phyloP scores from a whole-genome alignment of 345 rosid species.

The Ceriops zippeliana region DNA sequence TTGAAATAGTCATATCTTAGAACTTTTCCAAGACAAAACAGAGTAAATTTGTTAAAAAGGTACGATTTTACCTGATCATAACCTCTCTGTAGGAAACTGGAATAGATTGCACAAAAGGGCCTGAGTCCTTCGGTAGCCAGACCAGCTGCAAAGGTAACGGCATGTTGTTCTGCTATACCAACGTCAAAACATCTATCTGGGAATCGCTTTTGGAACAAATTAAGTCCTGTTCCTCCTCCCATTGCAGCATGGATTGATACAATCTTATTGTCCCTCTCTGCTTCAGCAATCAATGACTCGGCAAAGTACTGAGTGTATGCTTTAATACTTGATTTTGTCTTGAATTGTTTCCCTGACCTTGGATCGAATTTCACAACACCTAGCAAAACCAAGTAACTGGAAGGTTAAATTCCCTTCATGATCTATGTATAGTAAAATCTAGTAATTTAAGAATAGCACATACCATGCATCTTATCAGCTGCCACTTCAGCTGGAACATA shows the following conservation, averaged over 20 bases:
- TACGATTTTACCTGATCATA: slow-evolving; percentile 40
- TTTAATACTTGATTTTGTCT: slow-evolving; percentile 26
- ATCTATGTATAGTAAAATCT: not conserved
- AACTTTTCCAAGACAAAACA: not conserved
- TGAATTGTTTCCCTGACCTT: slow-evolving; percentile 38
- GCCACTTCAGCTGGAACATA: slow-evolving; percentile 47
- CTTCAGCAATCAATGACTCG: slow-evolving; percentile 47
- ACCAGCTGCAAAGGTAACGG: slow-evolving; percentile 56
- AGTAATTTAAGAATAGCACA: not conserved
- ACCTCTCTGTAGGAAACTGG: slow-evolving; percentile 49
- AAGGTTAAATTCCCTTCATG: not conserved
- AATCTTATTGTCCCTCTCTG: slow-evolving; percentile 37
- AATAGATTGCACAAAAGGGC: slow-evolving; percentile 58
- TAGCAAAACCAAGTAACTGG: not conserved
- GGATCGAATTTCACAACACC: slow-evolving; percentile 57
- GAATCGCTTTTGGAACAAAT: slow-evolving; percentile 40
- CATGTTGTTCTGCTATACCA: slow-evolving; percentile 55
- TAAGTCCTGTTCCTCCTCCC: slow-evolving; percentile 61
- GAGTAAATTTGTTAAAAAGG: not conserved
- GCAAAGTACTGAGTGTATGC: slow-evolving; percentile 41
- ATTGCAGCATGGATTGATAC: slow-evolving; percentile 53
- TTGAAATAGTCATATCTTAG: no score
- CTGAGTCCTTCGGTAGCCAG: slow-evolving; percentile 49
- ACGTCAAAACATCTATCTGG: slow-evolving; percentile 47
- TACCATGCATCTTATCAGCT: slow-evolving; percentile 54